phyloP scores from a whole-genome alignment of 768 basidiomycete species.

The Artomyces pyxidatus region DNA sequence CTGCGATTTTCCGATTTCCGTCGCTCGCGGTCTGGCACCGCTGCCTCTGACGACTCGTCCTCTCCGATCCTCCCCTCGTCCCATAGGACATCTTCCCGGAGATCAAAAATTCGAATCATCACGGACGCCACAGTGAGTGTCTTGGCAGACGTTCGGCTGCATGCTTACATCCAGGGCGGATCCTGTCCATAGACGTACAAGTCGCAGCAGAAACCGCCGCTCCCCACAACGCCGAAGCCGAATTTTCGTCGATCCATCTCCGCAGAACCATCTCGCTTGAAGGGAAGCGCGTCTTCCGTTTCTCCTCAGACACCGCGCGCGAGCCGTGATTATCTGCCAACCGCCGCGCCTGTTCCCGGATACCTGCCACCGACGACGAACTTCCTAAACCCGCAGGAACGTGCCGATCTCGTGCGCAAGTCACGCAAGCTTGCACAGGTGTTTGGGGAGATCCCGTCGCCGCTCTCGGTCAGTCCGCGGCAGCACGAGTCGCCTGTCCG shows the following conservation, averaged over 20 bases:
- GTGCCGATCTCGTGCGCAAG: slow-evolving; percentile 64
- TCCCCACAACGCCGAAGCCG: slow-evolving; percentile 41
- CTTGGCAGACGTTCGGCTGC: background rate
- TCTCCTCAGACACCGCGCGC: slow-evolving; percentile 12
- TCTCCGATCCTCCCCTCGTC: background rate
- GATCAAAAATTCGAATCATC: background rate
- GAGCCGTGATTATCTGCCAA: background rate
- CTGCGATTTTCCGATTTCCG: slow-evolving; percentile 10
- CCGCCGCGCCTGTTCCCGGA: slow-evolving; percentile 7
- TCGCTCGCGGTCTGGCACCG: slow-evolving; percentile 4
- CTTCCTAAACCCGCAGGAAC: slow-evolving; percentile 51
- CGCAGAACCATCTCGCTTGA: no score
- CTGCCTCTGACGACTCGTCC: slow-evolving; percentile 1
- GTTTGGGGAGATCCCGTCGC: slow-evolving; percentile 57
- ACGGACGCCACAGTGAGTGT: background rate
- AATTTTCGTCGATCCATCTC: slow-evolving; percentile 29
- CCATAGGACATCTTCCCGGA: background rate
- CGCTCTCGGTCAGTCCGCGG: slow-evolving; percentile 5
- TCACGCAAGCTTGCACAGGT: slow-evolving; percentile 74
- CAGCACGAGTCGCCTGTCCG: background rate
- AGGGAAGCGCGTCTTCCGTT: no score
- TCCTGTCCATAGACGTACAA: slow-evolving; percentile 18
- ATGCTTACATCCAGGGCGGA: slow-evolving; percentile 2
- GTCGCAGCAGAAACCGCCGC: slow-evolving; percentile 37
- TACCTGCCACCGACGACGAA: slow-evolving; percentile 59